Evolutionary conservation across 164 flowering plant species (phyloP).

Genomic region (Vitis riparia): DNA sequence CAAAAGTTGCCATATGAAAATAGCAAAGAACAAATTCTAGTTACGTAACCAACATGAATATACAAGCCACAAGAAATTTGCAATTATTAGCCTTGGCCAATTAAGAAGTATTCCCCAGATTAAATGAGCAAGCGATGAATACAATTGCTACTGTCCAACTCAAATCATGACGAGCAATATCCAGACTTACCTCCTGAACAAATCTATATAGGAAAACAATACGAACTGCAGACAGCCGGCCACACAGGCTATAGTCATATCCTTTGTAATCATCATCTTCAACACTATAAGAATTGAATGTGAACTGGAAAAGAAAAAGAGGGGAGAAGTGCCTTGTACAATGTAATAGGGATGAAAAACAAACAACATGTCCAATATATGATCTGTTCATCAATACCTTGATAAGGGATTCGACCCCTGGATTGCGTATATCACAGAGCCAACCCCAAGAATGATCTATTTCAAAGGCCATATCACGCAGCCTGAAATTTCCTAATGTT

Average conservation of each 20-base stretch:
- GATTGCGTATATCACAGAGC: conserved; percentile 95
- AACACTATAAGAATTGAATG: conserved; percentile 75
- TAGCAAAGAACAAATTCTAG: no score
- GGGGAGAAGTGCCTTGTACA: not conserved
- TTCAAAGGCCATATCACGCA: conserved; percentile 84
- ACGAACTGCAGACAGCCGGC: conserved; percentile 93
- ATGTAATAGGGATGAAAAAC: not conserved
- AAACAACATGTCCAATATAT: not conserved
- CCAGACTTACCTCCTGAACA: conserved; percentile 79
- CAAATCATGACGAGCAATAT: not conserved
- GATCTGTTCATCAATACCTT: conserved; percentile 48
- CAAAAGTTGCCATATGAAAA: not conserved
- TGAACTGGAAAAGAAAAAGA: conserved; percentile 53
- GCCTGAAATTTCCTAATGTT: conserved; percentile 82
- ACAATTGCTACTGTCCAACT: not conserved
- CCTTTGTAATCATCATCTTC: conserved; percentile 98
- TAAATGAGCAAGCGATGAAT: not conserved
- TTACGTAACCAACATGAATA: no score
- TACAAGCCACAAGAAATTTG: not conserved
- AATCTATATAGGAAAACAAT: conserved; percentile 92
- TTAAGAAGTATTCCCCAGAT: not conserved
- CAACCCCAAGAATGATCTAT: conserved; percentile 81
- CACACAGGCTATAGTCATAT: conserved; percentile 82
- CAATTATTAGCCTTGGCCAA: not conserved
- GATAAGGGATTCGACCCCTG: conserved; percentile 85